A percentile compares a stretch with the other conserved stretches of the same genome.
phyloP scores from a whole-genome alignment of 2,329 filamentous ascomycete species.

The Periconia macrospinosa region DNA sequence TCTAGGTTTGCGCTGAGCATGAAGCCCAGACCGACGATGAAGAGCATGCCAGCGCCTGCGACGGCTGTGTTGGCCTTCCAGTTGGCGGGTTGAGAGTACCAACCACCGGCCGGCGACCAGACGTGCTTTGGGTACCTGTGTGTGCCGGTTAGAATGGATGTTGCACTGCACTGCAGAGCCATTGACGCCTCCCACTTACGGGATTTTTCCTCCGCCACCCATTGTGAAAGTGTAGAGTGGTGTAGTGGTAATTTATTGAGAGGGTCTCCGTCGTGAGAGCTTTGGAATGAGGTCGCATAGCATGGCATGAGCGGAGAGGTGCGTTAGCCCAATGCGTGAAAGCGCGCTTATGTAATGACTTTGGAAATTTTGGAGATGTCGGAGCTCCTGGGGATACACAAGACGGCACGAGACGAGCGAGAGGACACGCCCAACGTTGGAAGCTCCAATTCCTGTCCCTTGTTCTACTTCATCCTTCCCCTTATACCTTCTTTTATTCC shows the following conservation, averaged over 20 bases:
- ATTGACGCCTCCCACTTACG: constrained; percentile 49
- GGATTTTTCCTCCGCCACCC: constrained; percentile 69
- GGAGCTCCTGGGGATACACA: not conserved
- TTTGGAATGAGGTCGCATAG: constrained; percentile 21
- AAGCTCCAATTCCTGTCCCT: constrained; percentile 4
- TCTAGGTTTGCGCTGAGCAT: constrained; percentile 75
- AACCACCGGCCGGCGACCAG: constrained; percentile 97
- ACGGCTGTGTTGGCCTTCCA: constrained; percentile 91
- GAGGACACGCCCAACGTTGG: not conserved
- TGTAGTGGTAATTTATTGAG: constrained; percentile 22
- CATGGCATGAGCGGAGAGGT: not conserved
- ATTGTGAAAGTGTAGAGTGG: constrained; percentile 62
- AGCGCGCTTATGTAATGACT: constrained; percentile 8
- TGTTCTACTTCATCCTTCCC: constrained; percentile 5
- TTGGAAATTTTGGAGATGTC: constrained; percentile 37
- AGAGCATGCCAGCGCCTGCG: constrained; percentile 68
- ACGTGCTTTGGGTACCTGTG: constrained; percentile 94
- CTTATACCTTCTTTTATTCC: constrained; percentile 12
- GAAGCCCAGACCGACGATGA: constrained; percentile 69
- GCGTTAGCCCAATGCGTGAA: constrained; percentile 1
- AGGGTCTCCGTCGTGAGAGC: constrained; percentile 17
- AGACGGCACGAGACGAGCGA: not conserved
- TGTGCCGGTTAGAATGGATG: constrained; percentile 14
- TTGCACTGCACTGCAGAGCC: not conserved
- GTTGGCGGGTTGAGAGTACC: constrained; percentile 93